Conservation (phyloP, 805 yeast species). For the Kluyveromyces dobzhanskii region DNA sequence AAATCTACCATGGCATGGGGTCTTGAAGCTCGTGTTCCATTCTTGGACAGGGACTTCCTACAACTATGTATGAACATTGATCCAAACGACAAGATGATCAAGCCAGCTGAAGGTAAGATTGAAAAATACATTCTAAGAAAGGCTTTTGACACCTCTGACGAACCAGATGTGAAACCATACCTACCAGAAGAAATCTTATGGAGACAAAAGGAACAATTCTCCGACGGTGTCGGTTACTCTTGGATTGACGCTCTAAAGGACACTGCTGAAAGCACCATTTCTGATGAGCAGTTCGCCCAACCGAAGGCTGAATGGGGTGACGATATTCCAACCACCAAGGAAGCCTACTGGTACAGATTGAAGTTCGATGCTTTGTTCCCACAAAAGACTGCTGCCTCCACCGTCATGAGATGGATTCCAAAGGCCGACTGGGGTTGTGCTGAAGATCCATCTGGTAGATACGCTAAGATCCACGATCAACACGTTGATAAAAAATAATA, state of each 20-base stretch:
- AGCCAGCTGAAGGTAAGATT: conserved; percentile 60
- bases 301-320: conserved; percentile 96
- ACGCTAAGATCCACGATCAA: conserved; percentile 79
- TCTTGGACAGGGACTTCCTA: conserved; percentile 89
- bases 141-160: conserved; percentile 92
- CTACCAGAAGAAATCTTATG: conserved; percentile 94
- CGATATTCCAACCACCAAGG: conserved; percentile 94
- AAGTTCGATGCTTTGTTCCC: conserved; percentile 93
- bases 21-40: conserved; percentile 98
- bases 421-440: conserved; percentile 99
- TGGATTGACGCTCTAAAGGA: conserved; percentile 99
- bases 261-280: conserved; percentile 74
- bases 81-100: conserved; percentile 86
- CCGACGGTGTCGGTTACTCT: conserved; percentile 99
- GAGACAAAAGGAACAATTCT: conserved; percentile 99
- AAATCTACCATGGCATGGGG: conserved; percentile 99
- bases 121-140: conserved; percentile 95
- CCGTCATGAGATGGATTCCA: conserved; percentile 99
- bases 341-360: conserved; percentile 98
- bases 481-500: conserved; percentile 34
- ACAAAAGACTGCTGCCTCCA: conserved; percentile 82
- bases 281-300: conserved; percentile 83
- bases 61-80: conserved; percentile 90
- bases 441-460: conserved; percentile 98
- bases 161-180: conserved; percentile 71